Evolutionary conservation across 805 yeast species (phyloP).

Genomic region (Teunomyces stri): DNA sequence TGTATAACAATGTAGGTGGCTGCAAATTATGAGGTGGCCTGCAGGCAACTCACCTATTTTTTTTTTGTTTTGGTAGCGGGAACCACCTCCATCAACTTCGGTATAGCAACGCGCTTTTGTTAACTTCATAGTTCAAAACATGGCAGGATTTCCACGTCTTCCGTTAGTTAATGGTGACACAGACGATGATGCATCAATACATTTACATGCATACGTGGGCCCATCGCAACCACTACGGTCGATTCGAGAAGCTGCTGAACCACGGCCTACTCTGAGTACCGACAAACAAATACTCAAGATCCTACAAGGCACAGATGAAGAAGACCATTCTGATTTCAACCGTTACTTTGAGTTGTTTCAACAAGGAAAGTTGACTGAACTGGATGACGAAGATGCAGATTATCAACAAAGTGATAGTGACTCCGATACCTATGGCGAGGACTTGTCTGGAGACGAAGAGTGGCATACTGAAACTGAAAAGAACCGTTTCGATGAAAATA

Average conservation of each 20-base stretch:
- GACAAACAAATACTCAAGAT: slow-evolving; percentile 9
- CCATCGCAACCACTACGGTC: slow-evolving; percentile 34
- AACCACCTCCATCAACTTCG: no score
- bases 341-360: slow-evolving; percentile 9
- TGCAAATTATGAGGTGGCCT: neutral
- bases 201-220: slow-evolving; percentile 35
- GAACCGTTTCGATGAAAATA: neutral
- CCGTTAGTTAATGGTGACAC: slow-evolving; percentile 39
- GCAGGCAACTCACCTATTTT: no score
- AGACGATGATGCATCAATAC: slow-evolving; percentile 43
- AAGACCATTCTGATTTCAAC: slow-evolving; percentile 8
- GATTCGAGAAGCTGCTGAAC: neutral
- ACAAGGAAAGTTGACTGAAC: slow-evolving; percentile 7
- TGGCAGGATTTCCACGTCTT: slow-evolving; percentile 30
- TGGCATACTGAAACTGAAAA: neutral
- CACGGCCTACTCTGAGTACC: neutral
- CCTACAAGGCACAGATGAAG: slow-evolving; percentile 14
- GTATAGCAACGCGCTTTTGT: neutral
- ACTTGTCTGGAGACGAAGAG: slow-evolving; percentile 9
- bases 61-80: no score
- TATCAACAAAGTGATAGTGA: slow-evolving; percentile 5
- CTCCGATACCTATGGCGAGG: slow-evolving; percentile 12
- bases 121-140: neutral
- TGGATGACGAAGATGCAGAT: slow-evolving; percentile 7
- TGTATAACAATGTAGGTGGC: neutral